Base-by-base conservation (phyloP, 352 stramenopile genomes). In the Globisporangium solare region DNA sequence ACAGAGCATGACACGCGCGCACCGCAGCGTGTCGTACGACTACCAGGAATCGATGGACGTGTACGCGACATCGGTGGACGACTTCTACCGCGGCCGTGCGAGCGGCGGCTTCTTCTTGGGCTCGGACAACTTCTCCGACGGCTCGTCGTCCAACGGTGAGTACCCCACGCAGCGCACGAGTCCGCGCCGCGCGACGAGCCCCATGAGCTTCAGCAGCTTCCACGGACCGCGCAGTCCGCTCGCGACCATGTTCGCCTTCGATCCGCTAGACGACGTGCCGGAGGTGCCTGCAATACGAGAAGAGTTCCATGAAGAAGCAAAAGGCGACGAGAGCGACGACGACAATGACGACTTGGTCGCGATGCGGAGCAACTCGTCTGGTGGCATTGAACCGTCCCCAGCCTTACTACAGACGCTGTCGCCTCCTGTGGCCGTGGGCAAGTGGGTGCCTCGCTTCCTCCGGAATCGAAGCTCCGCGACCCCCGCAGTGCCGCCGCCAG, bases 1-100 rank as follows among this genome's bases (percentile, higher is more conserved):
- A 50, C 58, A 87, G 60, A 91, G 76, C 57, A 83, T 91, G 53
- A 73, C 68, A n/a, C 76, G 79, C 37, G 74, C 78, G 39, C 89
- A 80, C 42, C 77, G 83, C 17, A 92, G 83, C 46, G 71, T 90
- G 14, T 92, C 83, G 43, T 85, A 89, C 56, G 83, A 92, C 50
- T 81, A 76, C 24, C 83, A 83, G 24, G 83, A 92, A 20, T 66
- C 64, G n/a, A 58, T 72, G 6, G 76, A 88, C 27, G 61, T 62
- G 17, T 81, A 70, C 48, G 63, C 52, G 0, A 58, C 49, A 41
- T 63, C 57, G 60, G 70, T 76, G 52, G 82, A 76, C 63, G 81
- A 73, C 56, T 79, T 85, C 63, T 83, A 88, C 67, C 68, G 70
- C 27, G 67, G 69, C 2, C 70, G 71, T 7, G 63, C 68, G 17